Evolutionary conservation across 805 yeast species (phyloP), one percentile per base, ranked within the genome.

Genomic region (Naumovozyma castellii): DNA sequence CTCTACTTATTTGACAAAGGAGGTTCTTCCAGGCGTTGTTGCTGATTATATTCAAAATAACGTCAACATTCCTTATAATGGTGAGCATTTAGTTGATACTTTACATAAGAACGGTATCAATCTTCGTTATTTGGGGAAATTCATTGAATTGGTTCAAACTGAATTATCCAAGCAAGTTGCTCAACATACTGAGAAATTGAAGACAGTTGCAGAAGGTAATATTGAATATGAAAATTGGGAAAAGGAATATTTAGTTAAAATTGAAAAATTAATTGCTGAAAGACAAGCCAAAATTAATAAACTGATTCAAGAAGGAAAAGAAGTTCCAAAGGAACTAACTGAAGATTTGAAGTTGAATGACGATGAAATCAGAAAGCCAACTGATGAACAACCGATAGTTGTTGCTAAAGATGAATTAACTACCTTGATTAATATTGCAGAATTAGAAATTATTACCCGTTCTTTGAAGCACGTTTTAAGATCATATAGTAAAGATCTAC

Each of bases 91-190:
- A 50, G 65, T 84, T 15, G 66, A 69, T 32, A 57, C 71, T 39
- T 62, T 90, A 62, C 98, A 92, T 61, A 74, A 73, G 46, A 67
- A 69, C 40, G 98, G 98, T 69, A 78, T 90, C 59, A 88, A 86
- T 60, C 57, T 88, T 63, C 81, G 97, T 66, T 90, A 90, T 56
- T 69, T 90, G 53, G 96, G 96, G 43, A 54, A 64, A 42, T 41
- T 54, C 35, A 53, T 61, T 40, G 55, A 58, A 31, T 48, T 62
- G 28, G 64, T 62, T 9, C 56, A 66, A 39, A 51, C 37, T 34
- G 40, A 48, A 18, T 43, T 56, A 20, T 42, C 47, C 9, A 42
- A 46, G 10, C 61, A 61, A 48, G 40, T 41, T 10, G 31, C 29
- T 2, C 41, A 49, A 6, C 56, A 54, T 17, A 50, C 45, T n/a